Base-by-base conservation (phyloP, 768 basidiomycete species). In the Rhodocollybia butyracea region DNA sequence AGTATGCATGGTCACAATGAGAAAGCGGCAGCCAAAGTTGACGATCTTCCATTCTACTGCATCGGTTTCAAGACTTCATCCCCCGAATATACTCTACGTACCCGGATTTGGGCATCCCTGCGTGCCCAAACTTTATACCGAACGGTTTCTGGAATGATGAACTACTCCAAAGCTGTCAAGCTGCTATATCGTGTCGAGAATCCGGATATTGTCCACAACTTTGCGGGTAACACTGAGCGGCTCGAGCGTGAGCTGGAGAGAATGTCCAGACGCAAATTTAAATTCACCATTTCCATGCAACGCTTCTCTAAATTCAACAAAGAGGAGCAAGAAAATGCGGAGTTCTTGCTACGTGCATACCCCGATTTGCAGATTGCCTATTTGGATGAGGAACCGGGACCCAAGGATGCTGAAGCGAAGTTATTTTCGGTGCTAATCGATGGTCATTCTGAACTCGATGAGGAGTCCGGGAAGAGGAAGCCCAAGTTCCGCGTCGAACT, bases 131-230 rank as follows among this genome's bases (percentile, higher is more conserved):
- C 97, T 0, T 83, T 99, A 30, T 99, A 99, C 72, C 88, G 97
- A 59, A 99, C 97, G 11, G 94, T 98, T 19, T 98, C 97, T 4
- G 97, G 97, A 59, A 98, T 99, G 93, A 98, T 99, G 97, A 98
- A 99, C 76, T 99, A 99, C 74, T 90, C 94, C 65, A 99, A 99
- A 75, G 97, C 97, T 24, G 96, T 99, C 86, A 99, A 99, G 72
- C 82, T 99, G 34, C 82, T 98, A 19, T 98, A 98, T 71, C 91
- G 97, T 32, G 96, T 99, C 59, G 97, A 98, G 74, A 98, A 98
- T 71, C 97, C 97, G 7, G 93, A 94, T 69, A 89, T 98, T 54
- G 97, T 99, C 2, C 94, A 98, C 67, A 83, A 84, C 58, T 96
- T 98, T 72, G 94, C 91, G 38, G 95, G 96, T 4, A 98, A 96